Evolutionary conservation across 352 stramenopile species (phyloP).

Genomic region (Phytopythium ostracodes): DNA sequence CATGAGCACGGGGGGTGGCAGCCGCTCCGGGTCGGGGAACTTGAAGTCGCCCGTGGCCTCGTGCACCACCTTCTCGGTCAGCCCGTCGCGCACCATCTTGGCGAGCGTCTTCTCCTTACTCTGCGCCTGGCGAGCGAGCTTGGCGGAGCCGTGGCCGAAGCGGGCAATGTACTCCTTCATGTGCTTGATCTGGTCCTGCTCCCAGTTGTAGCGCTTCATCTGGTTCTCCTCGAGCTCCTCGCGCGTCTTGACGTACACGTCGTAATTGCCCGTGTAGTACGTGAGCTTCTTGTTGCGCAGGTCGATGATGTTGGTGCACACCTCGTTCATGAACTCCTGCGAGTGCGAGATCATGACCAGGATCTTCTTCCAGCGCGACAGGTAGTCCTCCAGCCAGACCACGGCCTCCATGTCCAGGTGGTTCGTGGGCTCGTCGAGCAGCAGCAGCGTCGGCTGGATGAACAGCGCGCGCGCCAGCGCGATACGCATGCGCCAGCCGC

Average conservation of each 20-base stretch:
- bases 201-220: constrained; percentile 97
- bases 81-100: constrained; percentile 96
- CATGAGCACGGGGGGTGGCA: constrained; percentile 95
- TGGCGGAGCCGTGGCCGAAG: constrained; percentile 98
- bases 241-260: constrained; percentile 96
- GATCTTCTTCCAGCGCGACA: constrained; percentile 97
- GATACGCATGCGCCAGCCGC: constrained; percentile 97
- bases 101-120: constrained; percentile 98
- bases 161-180: constrained; percentile 99
- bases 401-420: constrained; percentile 98
- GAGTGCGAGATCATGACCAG: constrained; percentile 97
- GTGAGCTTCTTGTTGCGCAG: constrained; percentile 93
- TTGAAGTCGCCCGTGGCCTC: constrained; percentile 92
- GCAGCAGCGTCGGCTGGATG: constrained; percentile 93
- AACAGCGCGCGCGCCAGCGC: constrained; percentile 96
- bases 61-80: constrained; percentile 93
- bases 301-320: constrained; percentile 98
- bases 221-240: constrained; percentile 98
- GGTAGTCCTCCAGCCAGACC: constrained; percentile 98
- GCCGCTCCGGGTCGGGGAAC: constrained; percentile 94
- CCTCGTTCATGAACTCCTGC: constrained; percentile 98
- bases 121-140: constrained; percentile 97
- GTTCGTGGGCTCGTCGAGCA: constrained; percentile 96
- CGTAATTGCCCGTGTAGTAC: constrained; percentile 99
- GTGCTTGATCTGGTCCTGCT: constrained; percentile 97